Evolutionary conservation across 768 basidiomycete genomes (phyloP), one percentile per base, ranked within the genome.

Genomic region (Lactifluus volemus): DNA sequence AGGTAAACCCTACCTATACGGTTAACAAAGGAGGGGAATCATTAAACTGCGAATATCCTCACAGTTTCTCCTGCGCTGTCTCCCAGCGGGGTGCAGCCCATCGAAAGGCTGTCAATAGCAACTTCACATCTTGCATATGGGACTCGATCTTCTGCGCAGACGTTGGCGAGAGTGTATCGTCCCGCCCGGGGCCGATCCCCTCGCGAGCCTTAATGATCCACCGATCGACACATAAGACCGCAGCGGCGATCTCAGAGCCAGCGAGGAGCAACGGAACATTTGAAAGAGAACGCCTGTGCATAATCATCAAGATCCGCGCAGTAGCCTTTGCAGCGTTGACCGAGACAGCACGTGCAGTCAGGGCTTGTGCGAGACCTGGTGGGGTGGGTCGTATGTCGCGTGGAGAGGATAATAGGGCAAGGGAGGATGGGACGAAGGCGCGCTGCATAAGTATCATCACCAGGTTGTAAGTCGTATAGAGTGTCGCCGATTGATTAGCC

Each of bases 371-470:
- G 38, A 53, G 38, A 36, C 39, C 42, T 4, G 53, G 50, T 29
- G 49, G 41, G 9, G 34, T 21, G n/a, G 42, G 47, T 21, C 29
- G 36, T 5, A 11, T 9, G 21, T 58, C 53, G 30, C 56, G 53
- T 36, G 60, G 52, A 3, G 54, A 55, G 12, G 51, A 58, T 45
- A 64, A 47, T n/a, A 64, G 25, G 3, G 51, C 19, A 29, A 56
- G 17, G 15, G 63, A 52, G 10, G 59, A 49, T 6, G 85, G 85
- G 58, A 92, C 84, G 73, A 89, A 91, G 0, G 88, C 85, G 2
- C 89, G 84, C 70, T 92, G 89, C 42, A 89, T 77, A 39, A 88
- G 75, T 63, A 92, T 89, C 70, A 87, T 84, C 14, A 83, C 73
- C 58, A 85, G 77, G 66, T 89, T 80, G 68, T 79, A 83, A 2